Evolutionary conservation across 805 yeast species (phyloP).

Genomic region (Tanozyma kutaoensis): DNA sequence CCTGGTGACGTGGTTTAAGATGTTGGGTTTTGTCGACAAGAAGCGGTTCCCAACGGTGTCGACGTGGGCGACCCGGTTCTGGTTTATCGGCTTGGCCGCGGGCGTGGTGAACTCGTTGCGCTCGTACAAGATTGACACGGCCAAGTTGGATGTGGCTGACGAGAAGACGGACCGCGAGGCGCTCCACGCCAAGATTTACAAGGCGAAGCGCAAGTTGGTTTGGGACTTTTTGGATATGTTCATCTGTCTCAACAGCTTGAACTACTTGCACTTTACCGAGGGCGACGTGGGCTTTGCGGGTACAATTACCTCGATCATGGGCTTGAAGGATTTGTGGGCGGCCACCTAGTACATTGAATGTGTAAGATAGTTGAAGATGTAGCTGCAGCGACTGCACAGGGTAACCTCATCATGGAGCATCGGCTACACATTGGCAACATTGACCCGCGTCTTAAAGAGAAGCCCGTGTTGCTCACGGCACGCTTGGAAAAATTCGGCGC

Average conservation of each 20-base stretch:
- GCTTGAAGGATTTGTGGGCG: constrained; percentile 62
- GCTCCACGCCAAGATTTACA: constrained; percentile 28
- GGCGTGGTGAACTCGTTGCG: constrained; percentile 50
- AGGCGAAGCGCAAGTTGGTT: constrained; percentile 47
- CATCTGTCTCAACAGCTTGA: constrained; percentile 61
- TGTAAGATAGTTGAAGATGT: too few relatives aligned
- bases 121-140: constrained; percentile 33
- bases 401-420: too few relatives aligned
- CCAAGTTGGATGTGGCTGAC: constrained; percentile 15
- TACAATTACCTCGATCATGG: constrained; percentile 65
- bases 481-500: constrained; percentile 57
- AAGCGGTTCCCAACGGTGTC: constrained; percentile 37
- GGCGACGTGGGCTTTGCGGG: constrained; percentile 81
- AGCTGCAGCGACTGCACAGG: too few relatives aligned
- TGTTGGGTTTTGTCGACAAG: constrained; percentile 40
- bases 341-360: constrained; percentile 13
- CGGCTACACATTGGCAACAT: constrained; percentile 57
- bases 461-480: constrained; percentile 29
- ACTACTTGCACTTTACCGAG: constrained; percentile 50
- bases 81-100: constrained; percentile 61
- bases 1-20: constrained; percentile 46
- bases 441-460: constrained; percentile 36
- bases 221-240: constrained; percentile 70
- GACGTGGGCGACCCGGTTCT: constrained; percentile 52
- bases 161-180: constrained; percentile 21